Evolutionary conservation across 805 yeast genomes (phyloP).

Genomic region (Starmerella vitae): DNA sequence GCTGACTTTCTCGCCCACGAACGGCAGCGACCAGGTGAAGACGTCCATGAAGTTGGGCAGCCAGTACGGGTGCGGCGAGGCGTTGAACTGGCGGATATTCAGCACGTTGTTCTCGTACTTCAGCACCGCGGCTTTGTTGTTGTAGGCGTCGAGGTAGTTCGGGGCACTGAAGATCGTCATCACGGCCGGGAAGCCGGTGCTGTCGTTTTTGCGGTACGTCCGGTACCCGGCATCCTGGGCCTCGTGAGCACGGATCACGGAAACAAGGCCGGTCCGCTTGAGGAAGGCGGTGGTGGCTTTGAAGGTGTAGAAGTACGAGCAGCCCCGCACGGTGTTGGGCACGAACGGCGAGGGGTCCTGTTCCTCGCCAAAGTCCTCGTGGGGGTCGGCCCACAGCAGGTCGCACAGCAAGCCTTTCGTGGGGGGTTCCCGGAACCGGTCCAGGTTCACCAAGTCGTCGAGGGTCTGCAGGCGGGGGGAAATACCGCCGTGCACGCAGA

Average conservation of each 20-base stretch:
- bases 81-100: conserved; percentile 89
- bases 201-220: conserved; percentile 74
- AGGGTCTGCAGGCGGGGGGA: conserved; percentile 68
- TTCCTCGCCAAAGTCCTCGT: conserved; percentile 71
- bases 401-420: conserved; percentile 91
- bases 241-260: conserved; percentile 91
- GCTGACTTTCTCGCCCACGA: conserved; percentile 90
- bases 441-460: conserved; percentile 52
- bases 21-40: conserved; percentile 92
- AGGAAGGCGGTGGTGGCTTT: conserved; percentile 68
- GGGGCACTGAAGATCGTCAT: conserved; percentile 93
- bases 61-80: conserved; percentile 93
- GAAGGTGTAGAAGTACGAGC: conserved; percentile 81
- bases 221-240: conserved; percentile 96
- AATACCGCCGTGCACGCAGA: conserved; percentile 93
- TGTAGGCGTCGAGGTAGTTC: conserved; percentile 80
- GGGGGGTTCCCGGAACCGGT: conserved; percentile 87
- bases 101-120: conserved; percentile 83
- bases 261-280: conserved; percentile 60
- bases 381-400: conserved; percentile 89
- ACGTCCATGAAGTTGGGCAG: conserved; percentile 95
- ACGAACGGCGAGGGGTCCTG: conserved; percentile 32
- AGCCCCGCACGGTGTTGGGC: conserved; percentile 71
- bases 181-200: conserved; percentile 78
- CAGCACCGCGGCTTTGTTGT: conserved; percentile 88